Evolutionary conservation across 768 basidiomycete species (phyloP).

Genomic region (Tricholoma matsutake): DNA sequence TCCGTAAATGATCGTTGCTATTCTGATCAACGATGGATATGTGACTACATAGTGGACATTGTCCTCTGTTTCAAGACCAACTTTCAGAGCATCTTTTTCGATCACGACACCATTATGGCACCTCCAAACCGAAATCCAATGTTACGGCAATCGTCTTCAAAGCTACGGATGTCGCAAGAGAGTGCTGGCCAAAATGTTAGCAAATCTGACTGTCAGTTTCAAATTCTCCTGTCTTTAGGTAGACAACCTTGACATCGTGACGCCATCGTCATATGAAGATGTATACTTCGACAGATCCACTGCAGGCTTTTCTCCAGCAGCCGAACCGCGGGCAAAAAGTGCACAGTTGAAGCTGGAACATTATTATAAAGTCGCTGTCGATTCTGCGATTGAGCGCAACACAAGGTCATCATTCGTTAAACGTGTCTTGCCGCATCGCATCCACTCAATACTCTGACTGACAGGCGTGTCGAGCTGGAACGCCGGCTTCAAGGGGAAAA

Average conservation of each 20-base stretch:
- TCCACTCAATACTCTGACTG: neutral
- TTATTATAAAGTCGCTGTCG: conserved; percentile 95
- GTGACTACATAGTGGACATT: too few species aligned
- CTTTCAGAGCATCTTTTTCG: neutral
- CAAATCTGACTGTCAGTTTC: conserved; percentile 34
- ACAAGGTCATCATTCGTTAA: conserved; percentile 55
- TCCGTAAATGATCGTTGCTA: neutral
- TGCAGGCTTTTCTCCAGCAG: conserved; percentile 73
- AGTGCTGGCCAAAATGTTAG: conserved; percentile 11
- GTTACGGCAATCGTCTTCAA: conserved; percentile 14
- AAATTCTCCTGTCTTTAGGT: neutral
- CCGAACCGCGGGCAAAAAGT: conserved; percentile 78
- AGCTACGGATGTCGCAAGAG: conserved; percentile 9
- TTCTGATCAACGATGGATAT: neutral
- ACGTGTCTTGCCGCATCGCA: conserved; percentile 4
- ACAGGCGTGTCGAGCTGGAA: conserved; percentile 85
- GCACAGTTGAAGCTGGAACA: conserved; percentile 96
- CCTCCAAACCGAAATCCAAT: conserved; percentile 11
- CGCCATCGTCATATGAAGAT: conserved; percentile 44
- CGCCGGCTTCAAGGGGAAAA: conserved; percentile 69
- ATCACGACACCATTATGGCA: conserved; percentile 4
- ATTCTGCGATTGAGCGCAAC: conserved; percentile 92
- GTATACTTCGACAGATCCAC: conserved; percentile 90
- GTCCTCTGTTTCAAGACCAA: neutral
- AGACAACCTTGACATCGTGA: conserved; percentile 1